Base-by-base conservation (phyloP, 345 rosid genomes). In the Moringa oleifera region DNA sequence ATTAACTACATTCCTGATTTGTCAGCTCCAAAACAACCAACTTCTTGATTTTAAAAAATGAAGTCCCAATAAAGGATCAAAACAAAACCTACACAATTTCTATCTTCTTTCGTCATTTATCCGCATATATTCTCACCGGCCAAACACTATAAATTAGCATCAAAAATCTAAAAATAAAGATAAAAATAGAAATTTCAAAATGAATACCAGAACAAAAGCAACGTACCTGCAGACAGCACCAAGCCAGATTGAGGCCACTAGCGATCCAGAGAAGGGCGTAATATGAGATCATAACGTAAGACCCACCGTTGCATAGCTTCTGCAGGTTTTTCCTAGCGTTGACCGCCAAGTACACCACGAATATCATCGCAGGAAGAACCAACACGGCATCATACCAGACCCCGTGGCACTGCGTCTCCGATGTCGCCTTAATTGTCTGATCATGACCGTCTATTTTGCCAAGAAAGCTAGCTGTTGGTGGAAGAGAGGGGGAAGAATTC, bases 211-310 rank as follows among this genome's bases (percentile, higher is more conserved):
- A 33, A 33, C 37, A 33, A 33, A 33, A 33, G 37, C 37, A 33
- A 33, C 5, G 63, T 12, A 79, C 85, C 89, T 81, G 85, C 65
- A 84, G 74, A 62, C 64, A 79, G 75, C 80, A 77, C 89, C 89
- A 84, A 50, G 79, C 79, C 9, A 84, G 84, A 61, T 84, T 81
- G 64, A 84, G 79, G 50, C 57, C 55, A 11, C 69, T 57, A 18
- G 82, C 85, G 24, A 81, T 36, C 83, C 82, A 84, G 60, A 81
- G 79, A 58, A 84, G 80, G 53, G 77, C 71, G 61, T 79, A 84
- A 65, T 79, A 84, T 25, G 82, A 77, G 58, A 84, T 75, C 82
- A 81, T 58, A 41, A 81, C 62, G 24, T 71, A 69, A 8, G 85
- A 79, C 64, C 83, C 71, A 50, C 85, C 76, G 31, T 73, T 69